Base-by-base conservation (phyloP, 2,329 filamentous ascomycete species). In the Cordyceps cateniannulata region DNA sequence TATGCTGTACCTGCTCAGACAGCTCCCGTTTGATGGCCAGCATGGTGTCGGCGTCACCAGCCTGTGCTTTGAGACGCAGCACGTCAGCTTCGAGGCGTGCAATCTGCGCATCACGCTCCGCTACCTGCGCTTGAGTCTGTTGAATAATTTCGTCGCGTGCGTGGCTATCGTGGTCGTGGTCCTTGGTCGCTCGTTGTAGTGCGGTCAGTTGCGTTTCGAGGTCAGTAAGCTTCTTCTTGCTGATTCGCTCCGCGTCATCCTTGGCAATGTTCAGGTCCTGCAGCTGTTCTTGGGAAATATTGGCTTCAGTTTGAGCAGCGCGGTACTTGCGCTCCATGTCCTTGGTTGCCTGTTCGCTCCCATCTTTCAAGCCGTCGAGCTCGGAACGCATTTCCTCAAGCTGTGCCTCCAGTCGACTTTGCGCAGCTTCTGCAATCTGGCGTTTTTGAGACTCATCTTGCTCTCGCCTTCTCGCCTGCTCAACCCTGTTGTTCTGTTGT, bases 1-100 rank as follows among this genome's bases (percentile, higher is more conserved):
- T 96, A 69, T 98, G 92, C n/a, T 85, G 82, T 1, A 99, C 90
- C 70, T 98, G 95, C 65, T 97, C 93, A 0, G 89, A 88, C 5
- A 99, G 81, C 74, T 99, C 93, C 65, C 87, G 85, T 71, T 93
- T 91, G 67, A 99, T 89, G 38, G 97, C 85, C 5, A 82, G 85
- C 69, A 98, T 82, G 0, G 91, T 95, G 66, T 97, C 93, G 0
- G 86, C 85, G 71, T 97, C 93, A 10, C 89, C 91, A 2, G 90
- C 90, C 68, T 95, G 90, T 0, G 93, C 90, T 70, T 93, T 97
- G 5, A 96, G 77, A 35, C 88, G 83, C 58, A 97, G 76, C 9
- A 97, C 85, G 59, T 98, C 91, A 0, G 89, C 86, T 74, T 98
- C 93, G 10, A 98, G 76, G 14, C 85, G 77, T 0, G 88, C 91